Evolutionary conservation across 108 stramenopile species (phyloP).

Genomic region (Nannochloropsis oceanica): DNA sequence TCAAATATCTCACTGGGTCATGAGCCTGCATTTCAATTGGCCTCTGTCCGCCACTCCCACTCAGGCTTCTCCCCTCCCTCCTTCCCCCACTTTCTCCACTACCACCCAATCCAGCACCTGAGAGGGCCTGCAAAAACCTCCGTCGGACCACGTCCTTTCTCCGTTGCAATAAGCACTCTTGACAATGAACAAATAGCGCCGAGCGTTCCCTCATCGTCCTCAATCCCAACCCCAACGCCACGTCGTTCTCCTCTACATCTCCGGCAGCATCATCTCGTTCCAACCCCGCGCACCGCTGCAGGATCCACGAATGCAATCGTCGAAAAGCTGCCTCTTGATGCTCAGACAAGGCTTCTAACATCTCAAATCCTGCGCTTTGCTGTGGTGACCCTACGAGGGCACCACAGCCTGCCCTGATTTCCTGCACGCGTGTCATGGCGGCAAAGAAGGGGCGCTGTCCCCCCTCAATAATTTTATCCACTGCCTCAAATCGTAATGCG

Average conservation of each 20-base stretch:
- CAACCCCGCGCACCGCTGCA: slow-evolving; percentile 22
- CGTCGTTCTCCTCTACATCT: neutral
- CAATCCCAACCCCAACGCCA: neutral
- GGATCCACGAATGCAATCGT: slow-evolving; percentile 31
- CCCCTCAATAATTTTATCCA: neutral
- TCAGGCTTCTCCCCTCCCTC: neutral
- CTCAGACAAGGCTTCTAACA: slow-evolving; percentile 26
- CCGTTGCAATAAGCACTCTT: neutral
- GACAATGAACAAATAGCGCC: neutral
- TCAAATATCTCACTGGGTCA: slow-evolving; percentile 19
- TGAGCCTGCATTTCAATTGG: slow-evolving; percentile 24
- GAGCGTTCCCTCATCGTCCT: neutral
- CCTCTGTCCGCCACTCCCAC: neutral
- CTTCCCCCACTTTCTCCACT: neutral
- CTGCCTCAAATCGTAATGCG: neutral
- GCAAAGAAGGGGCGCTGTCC: slow-evolving; percentile 18
- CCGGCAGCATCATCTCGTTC: neutral
- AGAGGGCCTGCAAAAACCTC: neutral
- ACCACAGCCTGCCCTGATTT: neutral
- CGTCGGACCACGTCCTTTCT: neutral
- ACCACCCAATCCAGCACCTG: neutral
- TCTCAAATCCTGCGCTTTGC: slow-evolving; percentile 33
- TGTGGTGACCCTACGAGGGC: slow-evolving; percentile 14
- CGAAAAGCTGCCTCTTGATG: slow-evolving; percentile 32
- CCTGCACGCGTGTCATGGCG: slow-evolving; percentile 14